These are phyloP conservation scores for Botrytis paeoniae DNA, from an alignment of 2,329 filamentous ascomycete genomes.

Conservation along the genomic window DNA sequence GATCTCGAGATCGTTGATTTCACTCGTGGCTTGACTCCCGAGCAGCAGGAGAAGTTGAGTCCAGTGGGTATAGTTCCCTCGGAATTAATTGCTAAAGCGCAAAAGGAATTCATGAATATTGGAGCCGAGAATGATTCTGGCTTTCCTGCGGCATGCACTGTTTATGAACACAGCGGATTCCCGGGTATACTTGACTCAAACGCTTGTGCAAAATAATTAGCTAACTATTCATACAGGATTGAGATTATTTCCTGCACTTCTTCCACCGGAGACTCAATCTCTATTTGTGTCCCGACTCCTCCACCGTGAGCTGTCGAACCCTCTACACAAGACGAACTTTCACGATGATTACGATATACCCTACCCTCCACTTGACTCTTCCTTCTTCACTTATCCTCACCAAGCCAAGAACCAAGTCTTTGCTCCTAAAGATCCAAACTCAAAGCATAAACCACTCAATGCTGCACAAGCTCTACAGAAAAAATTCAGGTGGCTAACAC, in stretches of 20 bases:
- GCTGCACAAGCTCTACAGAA: constrained; percentile 70
- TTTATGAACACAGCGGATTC: constrained; percentile 37
- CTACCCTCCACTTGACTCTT: constrained; percentile 45
- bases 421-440: constrained; percentile 53
- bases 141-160: constrained; percentile 27
- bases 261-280: constrained; percentile 69
- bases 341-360: constrained; percentile 73
- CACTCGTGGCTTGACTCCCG: constrained; percentile 31
- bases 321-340: constrained; percentile 79
- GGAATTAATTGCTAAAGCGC: constrained; percentile 30
- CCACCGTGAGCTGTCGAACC: constrained; percentile 72
- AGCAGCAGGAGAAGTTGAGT: constrained; percentile 31
- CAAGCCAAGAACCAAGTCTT: constrained; percentile 60
- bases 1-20: constrained; percentile 37
- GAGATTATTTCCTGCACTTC: constrained; percentile 69
- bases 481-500: constrained; percentile 87
- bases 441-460: constrained; percentile 70
- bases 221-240: constrained; percentile 41
- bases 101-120: constrained; percentile 24
- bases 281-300: constrained; percentile 70
- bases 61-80: constrained; percentile 28
- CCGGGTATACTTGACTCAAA: constrained; percentile 26
- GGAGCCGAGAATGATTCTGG: constrained; percentile 3
- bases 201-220: not conserved
- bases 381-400: constrained; percentile 53